These are phyloP conservation scores for Gossypium davidsonii DNA, from an alignment of 441 rosid genomes.

Conservation along the genomic window DNA sequence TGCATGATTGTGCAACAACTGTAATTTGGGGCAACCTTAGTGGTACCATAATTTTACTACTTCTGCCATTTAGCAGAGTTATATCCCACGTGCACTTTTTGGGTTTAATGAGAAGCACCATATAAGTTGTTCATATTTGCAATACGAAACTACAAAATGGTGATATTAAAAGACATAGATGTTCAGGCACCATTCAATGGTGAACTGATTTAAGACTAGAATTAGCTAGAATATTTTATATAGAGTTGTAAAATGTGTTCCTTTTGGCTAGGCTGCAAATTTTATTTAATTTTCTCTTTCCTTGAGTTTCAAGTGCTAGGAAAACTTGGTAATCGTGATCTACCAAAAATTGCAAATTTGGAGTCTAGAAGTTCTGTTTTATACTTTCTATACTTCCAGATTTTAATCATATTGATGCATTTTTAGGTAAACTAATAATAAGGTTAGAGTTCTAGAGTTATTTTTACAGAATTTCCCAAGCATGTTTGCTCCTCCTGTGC, in stretches of 20 bases:
- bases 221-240: not conserved
- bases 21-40: not conserved
- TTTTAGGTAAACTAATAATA: not conserved
- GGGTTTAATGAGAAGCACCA: not conserved
- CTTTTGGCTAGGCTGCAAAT: not conserved
- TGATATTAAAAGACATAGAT: not conserved
- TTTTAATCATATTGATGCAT: not conserved
- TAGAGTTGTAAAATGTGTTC: not conserved
- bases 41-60: not conserved
- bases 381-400: slow-evolving; percentile 1
- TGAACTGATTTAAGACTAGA: not conserved
- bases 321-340: not conserved
- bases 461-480: not conserved
- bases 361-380: not conserved
- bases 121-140: not conserved
- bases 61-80: not conserved
- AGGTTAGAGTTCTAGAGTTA: not conserved
- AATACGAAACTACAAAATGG: not conserved
- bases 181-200: not conserved
- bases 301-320: not conserved
- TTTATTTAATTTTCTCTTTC: not conserved
- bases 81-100: not conserved
- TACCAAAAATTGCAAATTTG: not conserved
- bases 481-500: not conserved
- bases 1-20: not conserved